Evolutionary conservation across 805 yeast genomes (phyloP).

Genomic region (Starmerella bombi): DNA sequence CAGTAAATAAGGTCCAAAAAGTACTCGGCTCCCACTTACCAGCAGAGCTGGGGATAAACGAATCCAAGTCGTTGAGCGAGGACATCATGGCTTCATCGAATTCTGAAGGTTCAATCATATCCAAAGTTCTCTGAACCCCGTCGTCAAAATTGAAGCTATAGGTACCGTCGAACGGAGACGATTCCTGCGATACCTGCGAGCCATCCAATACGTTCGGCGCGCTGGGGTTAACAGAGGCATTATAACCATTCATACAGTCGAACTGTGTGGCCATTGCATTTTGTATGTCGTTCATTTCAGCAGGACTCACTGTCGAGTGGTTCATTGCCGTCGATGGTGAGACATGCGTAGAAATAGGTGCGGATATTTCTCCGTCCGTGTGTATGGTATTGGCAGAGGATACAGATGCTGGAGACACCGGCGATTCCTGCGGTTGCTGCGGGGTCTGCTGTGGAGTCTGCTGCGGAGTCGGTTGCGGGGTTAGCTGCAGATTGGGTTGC

Average conservation of each 20-base stretch:
- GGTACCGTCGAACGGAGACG: background rate
- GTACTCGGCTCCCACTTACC: background rate
- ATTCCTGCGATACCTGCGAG: background rate
- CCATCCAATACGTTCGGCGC: background rate
- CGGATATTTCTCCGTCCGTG: background rate
- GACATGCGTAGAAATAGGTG: background rate
- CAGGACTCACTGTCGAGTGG: background rate
- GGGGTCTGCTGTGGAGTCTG: conserved; percentile 2
- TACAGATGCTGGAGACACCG: background rate
- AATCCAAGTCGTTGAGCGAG: conserved; percentile 5
- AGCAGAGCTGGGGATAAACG: background rate
- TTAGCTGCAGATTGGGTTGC: conserved; percentile 1
- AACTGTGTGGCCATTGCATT: no score
- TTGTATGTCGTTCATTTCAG: background rate
- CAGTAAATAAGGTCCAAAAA: background rate
- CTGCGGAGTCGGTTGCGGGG: conserved; percentile 1
- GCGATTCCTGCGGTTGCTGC: conserved; percentile 6
- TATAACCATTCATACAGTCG: background rate
- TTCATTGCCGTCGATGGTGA: background rate
- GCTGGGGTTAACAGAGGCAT: background rate
- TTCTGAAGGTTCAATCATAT: background rate
- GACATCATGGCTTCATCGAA: conserved; percentile 1
- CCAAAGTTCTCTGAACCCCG: background rate
- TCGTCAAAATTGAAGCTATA: conserved; percentile 1
- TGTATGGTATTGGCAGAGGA: background rate